Conservation (phyloP, 2,329 filamentous ascomycete species). For the Exophiala mesophila region DNA sequence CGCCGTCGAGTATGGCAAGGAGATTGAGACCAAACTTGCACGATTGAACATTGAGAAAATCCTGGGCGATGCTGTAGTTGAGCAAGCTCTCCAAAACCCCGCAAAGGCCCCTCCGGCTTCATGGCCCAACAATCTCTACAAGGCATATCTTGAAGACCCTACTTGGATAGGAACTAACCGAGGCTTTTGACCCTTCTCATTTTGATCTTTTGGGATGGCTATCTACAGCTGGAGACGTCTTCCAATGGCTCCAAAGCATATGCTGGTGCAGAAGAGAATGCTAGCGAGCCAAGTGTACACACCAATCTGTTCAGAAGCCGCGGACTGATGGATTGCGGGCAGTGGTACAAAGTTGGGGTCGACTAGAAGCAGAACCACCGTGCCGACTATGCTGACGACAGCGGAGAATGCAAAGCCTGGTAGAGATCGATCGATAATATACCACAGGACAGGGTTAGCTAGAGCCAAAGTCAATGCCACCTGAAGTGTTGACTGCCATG, state of each 20-base stretch:
- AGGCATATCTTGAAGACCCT: constrained; percentile 26
- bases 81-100: constrained; percentile 34
- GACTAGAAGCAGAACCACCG: constrained; percentile 66
- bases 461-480: constrained; percentile 83
- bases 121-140: constrained; percentile 33
- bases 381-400: constrained; percentile 67
- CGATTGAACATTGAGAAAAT: constrained; percentile 41
- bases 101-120: constrained; percentile 38
- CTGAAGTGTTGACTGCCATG: constrained; percentile 94
- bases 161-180: constrained; percentile 27
- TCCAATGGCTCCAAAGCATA: constrained; percentile 96
- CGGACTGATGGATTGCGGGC: constrained; percentile 46
- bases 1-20: constrained; percentile 19
- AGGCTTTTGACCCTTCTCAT: constrained; percentile 20
- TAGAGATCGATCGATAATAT: constrained; percentile 84
- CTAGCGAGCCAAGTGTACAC: constrained; percentile 83
- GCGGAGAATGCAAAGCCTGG: constrained; percentile 77
- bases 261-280: constrained; percentile 87
- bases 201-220: not conserved
- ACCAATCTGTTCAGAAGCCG: constrained; percentile 48
- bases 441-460: constrained; percentile 92
- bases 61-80: constrained; percentile 39
- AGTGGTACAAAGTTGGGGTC: constrained; percentile 73
- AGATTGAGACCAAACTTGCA: constrained; percentile 29
- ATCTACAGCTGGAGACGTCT: constrained; percentile 54